phyloP scores from a whole-genome alignment of 495 filamentous ascomycete species.

The Podospora conica region DNA sequence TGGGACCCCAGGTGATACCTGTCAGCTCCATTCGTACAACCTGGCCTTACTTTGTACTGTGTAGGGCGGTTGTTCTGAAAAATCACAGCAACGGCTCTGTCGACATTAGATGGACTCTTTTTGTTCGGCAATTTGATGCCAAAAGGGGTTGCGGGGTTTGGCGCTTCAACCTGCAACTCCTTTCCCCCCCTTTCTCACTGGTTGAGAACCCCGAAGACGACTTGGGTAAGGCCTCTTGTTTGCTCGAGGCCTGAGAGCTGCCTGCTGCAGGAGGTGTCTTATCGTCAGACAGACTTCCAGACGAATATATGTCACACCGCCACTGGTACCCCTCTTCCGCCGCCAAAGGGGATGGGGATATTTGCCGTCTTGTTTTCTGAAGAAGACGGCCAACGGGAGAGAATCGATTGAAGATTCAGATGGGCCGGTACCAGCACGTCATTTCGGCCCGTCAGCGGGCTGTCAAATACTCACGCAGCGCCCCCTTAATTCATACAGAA shows the following conservation, averaged over 20 bases:
- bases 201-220: not conserved
- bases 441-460: not conserved
- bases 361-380: not conserved
- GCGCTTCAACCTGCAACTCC: not conserved
- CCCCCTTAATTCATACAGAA: not conserved
- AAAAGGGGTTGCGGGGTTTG: not conserved
- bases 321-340: not conserved
- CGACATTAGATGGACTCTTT: no score
- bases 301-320: not conserved
- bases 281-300: not conserved
- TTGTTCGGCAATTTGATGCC: not conserved
- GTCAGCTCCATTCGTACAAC: not conserved
- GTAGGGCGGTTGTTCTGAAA: not conserved
- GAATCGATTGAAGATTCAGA: not conserved
- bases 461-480: not conserved
- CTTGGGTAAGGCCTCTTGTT: not conserved
- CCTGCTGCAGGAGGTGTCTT: conserved; percentile 8
- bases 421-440: not conserved
- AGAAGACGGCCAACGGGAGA: not conserved
- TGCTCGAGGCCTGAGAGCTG: not conserved
- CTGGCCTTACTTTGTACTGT: not conserved
- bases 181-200: not conserved
- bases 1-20: not conserved
- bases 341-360: not conserved
- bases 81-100: no score